Evolutionary conservation across 1,139 yeast genomes (phyloP), one percentile per base, ranked within the genome.

Genomic region (Torulaspora pretoriensis): DNA sequence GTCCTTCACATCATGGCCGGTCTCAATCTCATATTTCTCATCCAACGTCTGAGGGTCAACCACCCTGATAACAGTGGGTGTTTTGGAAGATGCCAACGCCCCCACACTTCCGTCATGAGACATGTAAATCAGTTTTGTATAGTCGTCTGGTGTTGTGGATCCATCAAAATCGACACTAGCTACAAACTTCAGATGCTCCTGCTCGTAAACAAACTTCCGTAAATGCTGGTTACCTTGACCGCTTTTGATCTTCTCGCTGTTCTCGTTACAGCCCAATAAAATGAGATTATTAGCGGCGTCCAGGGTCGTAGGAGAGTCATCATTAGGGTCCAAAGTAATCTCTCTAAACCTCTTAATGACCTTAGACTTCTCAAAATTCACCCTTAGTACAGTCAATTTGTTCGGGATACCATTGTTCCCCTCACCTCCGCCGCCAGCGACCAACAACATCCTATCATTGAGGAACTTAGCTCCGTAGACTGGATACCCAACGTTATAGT

Each of bases 341-440:
- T 84, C 92, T 50, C 88, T 69, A 56, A 74, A 80, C 53, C 79
- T 69, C 57, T 79, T 83, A 45, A 83, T 63, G 34, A 77, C 72
- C 48, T 80, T 74, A 52, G 78, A 75, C 37, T 68, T 63, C 30
- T 72, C 70, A 49, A 80, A 80, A 55, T 77, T 75, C 45, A 84
- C 70, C 46, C 77, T 70, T 38, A 83, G 67, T 13, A 84, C 88
- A n/a, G 89, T 80, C 55, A 90, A 71, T 63, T 85, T 88, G 65
- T 90, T 90, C 37, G 92, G 86, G 45, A 89, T 80, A 35, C 96
- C 97, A 60, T 87, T 82, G 59, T 78, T 82, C 12, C 95, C 95
- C 64, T 87, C 95, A 31, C 97, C 97, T 30, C 97, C 97, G 36
- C 97, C 98, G 34, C 98, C 98, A 4, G 89, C 80, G 24, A 84